These are phyloP conservation scores for Termitomyces sp. DNA, from an alignment of 768 basidiomycete genomes.

Conservation along the genomic window DNA sequence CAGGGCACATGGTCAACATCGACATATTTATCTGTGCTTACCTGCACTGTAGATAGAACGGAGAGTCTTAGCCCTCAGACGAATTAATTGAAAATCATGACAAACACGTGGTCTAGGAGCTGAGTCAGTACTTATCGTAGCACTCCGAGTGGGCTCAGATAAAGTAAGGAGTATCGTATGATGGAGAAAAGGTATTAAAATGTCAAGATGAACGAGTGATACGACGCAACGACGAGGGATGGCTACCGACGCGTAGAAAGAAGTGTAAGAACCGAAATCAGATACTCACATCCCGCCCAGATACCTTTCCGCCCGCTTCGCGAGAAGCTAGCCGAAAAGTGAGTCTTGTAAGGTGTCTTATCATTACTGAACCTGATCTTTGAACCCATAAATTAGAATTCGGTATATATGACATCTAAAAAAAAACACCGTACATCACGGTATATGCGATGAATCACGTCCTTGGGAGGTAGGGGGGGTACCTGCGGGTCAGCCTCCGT, in stretches of 20 bases:
- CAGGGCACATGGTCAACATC: not conserved
- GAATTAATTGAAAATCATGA: not conserved
- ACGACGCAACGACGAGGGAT: not conserved
- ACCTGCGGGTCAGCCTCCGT: conserved; percentile 77
- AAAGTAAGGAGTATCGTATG: not conserved
- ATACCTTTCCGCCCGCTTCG: conserved; percentile 88
- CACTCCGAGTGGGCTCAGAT: not conserved
- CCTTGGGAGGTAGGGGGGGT: conserved; percentile 86
- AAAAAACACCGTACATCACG: conserved; percentile 59
- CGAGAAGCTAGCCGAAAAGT: conserved; percentile 81
- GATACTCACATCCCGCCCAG: conserved; percentile 76
- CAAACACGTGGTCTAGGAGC: conserved; percentile 59
- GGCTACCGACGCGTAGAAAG: not conserved
- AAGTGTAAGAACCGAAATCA: not conserved
- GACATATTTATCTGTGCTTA: not conserved
- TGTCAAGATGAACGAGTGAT: not conserved
- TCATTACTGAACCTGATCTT: conserved; percentile 89
- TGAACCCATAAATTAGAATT: too few species aligned
- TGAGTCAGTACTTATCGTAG: not conserved
- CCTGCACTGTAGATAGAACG: conserved; percentile 4
- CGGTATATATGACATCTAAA: not conserved
- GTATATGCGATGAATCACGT: conserved; percentile 90
- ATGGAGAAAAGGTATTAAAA: not conserved
- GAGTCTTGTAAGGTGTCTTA: conserved; percentile 92
- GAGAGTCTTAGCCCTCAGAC: not conserved